These are phyloP conservation scores for Striga asiatica DNA, from an alignment of 257 asterid genomes.

Conservation along the genomic window DNA sequence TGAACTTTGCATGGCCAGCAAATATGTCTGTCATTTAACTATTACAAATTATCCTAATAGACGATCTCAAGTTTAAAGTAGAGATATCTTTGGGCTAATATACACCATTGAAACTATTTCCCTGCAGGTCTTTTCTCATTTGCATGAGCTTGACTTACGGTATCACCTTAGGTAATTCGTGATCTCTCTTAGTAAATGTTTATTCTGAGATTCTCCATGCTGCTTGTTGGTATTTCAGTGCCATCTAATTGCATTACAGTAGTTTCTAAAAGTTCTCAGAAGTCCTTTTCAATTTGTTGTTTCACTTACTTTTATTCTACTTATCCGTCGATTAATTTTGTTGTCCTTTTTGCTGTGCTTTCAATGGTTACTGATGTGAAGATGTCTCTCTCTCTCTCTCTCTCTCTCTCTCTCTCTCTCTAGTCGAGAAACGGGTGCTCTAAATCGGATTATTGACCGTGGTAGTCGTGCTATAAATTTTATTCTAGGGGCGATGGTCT, in stretches of 20 bases:
- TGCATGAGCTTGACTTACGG: constrained; percentile 85
- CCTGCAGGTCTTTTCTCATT: constrained; percentile 89
- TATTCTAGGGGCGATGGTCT: constrained; percentile 88
- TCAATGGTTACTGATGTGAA: constrained; percentile 2
- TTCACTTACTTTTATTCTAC: not conserved
- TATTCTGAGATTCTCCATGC: constrained; percentile 2
- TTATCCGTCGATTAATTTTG: not conserved
- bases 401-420: constrained; percentile 16
- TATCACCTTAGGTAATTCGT: constrained; percentile 83
- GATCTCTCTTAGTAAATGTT: constrained; percentile 6
- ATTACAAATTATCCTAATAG: not conserved
- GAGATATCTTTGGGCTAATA: constrained; percentile 9
- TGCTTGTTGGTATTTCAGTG: not conserved
- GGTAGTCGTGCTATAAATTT: constrained; percentile 99
- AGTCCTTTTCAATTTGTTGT: not conserved
- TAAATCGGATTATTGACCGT: constrained; percentile 87
- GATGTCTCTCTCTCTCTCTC: too few relatives aligned
- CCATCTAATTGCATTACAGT: constrained; percentile 2
- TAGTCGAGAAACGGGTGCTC: constrained; percentile 98
- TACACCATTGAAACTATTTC: constrained; percentile 12
- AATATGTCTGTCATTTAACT: not conserved
- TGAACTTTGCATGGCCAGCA: constrained; percentile 1
- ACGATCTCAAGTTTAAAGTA: constrained; percentile 9
- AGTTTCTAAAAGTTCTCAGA: constrained; percentile 5
- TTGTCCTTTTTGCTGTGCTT: not conserved